Percentiles rank a stretch among this genome's conserved stretches.
Conservation (phyloP, 305 asterid species). For the Fraxinus greggii region DNA sequence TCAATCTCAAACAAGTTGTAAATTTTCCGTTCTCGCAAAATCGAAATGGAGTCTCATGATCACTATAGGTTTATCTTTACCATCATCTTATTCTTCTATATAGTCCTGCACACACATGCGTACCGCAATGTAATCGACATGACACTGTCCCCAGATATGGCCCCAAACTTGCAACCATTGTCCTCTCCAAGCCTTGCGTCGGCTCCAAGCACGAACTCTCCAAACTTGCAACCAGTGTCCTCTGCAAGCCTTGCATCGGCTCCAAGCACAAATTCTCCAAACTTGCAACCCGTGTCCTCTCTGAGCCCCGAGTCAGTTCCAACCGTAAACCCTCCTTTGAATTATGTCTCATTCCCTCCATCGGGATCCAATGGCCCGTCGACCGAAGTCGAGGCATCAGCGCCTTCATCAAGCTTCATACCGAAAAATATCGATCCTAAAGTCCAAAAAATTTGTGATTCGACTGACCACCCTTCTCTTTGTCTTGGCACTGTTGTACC, state of each 20-base stretch:
- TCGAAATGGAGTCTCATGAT: neutral
- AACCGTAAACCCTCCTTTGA: neutral
- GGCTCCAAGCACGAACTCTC: neutral
- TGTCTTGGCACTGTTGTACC: slow-evolving; percentile 32
- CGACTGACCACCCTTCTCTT: slow-evolving; percentile 34
- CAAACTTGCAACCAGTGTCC: neutral
- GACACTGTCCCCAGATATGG: neutral
- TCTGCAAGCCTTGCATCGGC: neutral
- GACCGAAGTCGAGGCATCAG: neutral
- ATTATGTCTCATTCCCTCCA: neutral
- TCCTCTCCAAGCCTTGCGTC: neutral
- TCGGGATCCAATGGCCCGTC: neutral
- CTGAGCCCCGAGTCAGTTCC: neutral
- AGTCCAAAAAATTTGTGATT: slow-evolving; percentile 28
- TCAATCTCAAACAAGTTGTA: neutral
- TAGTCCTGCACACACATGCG: neutral
- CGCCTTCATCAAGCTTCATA: neutral
- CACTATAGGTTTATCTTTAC: neutral
- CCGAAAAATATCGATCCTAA: neutral
- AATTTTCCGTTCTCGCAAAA: neutral
- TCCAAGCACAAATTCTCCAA: neutral
- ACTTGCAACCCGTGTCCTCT: neutral
- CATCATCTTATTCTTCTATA: neutral
- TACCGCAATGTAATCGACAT: neutral
- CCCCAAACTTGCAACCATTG: neutral